A percentile compares a stretch with the other conserved stretches of the same genome.
Evolutionary conservation across 2,329 filamentous ascomycete species (phyloP).

Genomic region (Sporothrix sp.): DNA sequence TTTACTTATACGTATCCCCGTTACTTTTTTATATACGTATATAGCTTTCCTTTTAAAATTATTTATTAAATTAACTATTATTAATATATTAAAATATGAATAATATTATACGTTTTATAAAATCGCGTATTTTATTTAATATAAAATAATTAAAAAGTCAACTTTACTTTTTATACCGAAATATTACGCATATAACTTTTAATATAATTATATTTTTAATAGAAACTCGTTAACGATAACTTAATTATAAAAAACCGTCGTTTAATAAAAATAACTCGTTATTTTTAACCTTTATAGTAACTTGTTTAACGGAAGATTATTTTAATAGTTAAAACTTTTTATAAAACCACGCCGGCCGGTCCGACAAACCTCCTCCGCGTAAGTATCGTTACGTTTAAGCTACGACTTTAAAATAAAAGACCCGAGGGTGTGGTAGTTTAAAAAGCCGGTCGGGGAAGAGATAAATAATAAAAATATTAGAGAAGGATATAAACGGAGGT

Average conservation of each 20-base stretch:
- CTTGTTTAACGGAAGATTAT: too few relatives aligned
- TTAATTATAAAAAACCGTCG: too few relatives aligned
- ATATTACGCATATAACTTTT: background rate
- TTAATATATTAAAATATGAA: too few relatives aligned
- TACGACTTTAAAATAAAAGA: background rate
- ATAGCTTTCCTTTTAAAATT: too few relatives aligned
- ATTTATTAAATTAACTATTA: background rate
- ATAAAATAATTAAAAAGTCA: background rate
- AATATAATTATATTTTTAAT: too few relatives aligned
- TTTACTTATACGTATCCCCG: too few relatives aligned
- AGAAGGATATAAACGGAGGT: too few relatives aligned
- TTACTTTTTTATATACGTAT: too few relatives aligned
- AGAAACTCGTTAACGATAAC: background rate
- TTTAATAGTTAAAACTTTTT: background rate
- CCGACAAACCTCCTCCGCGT: background rate
- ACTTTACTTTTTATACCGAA: background rate
- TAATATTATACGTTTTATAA: background rate
- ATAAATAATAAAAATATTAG: background rate
- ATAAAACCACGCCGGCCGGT: too few relatives aligned
- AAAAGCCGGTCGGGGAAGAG: background rate
- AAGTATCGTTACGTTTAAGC: background rate
- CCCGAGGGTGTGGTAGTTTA: background rate
- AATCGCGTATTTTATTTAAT: background rate
- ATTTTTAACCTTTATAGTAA: too few relatives aligned
- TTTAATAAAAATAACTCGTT: too few relatives aligned